Percentiles rank a stretch among this genome's conserved stretches.
phyloP scores from a whole-genome alignment of 2,329 filamentous ascomycete genomes.

The Sporothrix sp. region DNA sequence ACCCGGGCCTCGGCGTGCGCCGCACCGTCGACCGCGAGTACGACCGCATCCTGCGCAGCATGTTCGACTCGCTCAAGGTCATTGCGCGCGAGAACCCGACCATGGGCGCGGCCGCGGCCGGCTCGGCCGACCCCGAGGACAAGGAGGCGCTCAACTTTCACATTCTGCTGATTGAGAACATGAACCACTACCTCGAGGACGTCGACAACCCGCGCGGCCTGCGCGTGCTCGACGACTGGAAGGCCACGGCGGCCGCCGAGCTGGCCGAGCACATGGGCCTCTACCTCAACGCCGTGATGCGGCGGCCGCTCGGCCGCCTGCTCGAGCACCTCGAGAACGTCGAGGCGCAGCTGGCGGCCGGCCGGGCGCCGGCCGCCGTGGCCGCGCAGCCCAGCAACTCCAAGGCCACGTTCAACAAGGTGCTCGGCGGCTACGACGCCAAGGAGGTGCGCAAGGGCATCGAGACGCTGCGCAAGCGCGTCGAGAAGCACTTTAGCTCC shows the following conservation, averaged over 20 bases:
- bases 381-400: conserved; percentile 75
- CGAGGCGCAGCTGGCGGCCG: conserved; percentile 57
- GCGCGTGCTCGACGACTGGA: conserved; percentile 74
- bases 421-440: conserved; percentile 67
- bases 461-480: conserved; percentile 66
- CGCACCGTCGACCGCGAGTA: conserved; percentile 80
- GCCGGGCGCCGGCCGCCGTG: conserved; percentile 53
- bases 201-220: conserved; percentile 63
- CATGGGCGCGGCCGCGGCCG: conserved; percentile 19
- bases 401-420: conserved; percentile 74
- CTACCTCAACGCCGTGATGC: conserved; percentile 81
- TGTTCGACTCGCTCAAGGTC: conserved; percentile 95
- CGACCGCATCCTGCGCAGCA: conserved; percentile 77
- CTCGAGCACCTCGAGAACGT: conserved; percentile 87
- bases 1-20: conserved; percentile 53
- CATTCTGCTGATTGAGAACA: conserved; percentile 95
- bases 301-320: conserved; percentile 78
- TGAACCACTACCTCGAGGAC: conserved; percentile 95
- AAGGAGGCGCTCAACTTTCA: conserved; percentile 97
- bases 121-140: conserved; percentile 59
- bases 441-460: conserved; percentile 87
- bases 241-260: conserved; percentile 64
- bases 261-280: conserved; percentile 78
- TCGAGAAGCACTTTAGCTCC: conserved; percentile 96
- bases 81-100: conserved; percentile 65